Evolutionary conservation across 2,329 filamentous ascomycete species (phyloP).

Genomic region (Cytospora piceicola): DNA sequence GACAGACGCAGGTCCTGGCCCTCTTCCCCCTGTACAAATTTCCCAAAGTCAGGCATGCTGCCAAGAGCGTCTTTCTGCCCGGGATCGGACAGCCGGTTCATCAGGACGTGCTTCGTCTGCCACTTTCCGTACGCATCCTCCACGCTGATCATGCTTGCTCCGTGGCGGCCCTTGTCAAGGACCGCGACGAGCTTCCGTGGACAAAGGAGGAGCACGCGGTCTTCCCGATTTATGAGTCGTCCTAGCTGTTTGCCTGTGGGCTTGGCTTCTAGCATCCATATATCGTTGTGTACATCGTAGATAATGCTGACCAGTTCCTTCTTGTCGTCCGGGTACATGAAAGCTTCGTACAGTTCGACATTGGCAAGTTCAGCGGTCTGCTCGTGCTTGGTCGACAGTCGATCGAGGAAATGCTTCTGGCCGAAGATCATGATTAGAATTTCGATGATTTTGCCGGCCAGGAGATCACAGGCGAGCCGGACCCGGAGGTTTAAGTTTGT

Average conservation of each 20-base stretch:
- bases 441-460: neutral
- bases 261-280: neutral
- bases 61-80: neutral
- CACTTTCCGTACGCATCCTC: neutral
- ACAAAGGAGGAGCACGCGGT: conserved; percentile 8
- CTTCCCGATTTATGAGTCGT: conserved; percentile 1
- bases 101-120: conserved; percentile 7
- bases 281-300: neutral
- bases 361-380: neutral
- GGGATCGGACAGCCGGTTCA: neutral
- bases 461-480: neutral
- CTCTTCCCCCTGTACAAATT: neutral
- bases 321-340: neutral
- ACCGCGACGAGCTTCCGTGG: conserved; percentile 1
- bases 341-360: conserved; percentile 6
- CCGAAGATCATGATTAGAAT: neutral
- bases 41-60: neutral
- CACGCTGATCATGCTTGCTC: conserved; percentile 7
- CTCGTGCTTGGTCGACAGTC: neutral
- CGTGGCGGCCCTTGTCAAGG: neutral
- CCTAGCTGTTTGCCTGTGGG: neutral
- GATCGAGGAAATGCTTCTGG: neutral
- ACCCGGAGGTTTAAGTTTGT: neutral
- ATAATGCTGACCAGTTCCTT: neutral
- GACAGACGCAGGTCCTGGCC: neutral